Evolutionary conservation across 768 basidiomycete species (phyloP).

Genomic region (Rhizopogon vulgaris): DNA sequence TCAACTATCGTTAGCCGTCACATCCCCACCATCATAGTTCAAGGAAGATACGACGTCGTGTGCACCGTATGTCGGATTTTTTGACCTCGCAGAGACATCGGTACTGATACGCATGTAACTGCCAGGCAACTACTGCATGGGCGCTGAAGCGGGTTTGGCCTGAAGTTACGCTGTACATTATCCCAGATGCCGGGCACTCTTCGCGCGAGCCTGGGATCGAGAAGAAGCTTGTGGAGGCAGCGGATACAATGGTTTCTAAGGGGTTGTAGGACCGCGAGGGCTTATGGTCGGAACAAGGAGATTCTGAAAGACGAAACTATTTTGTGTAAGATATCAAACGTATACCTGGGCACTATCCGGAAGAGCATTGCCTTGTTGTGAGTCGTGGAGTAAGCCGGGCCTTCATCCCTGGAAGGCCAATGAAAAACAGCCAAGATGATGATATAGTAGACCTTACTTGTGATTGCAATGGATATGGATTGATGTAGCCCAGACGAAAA

Average conservation of each 20-base stretch:
- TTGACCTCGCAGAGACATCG: not conserved
- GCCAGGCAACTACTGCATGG: slow-evolving; percentile 72
- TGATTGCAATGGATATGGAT: too few relatives aligned
- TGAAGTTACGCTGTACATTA: slow-evolving; percentile 66
- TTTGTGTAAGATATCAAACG: not conserved
- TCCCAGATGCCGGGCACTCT: slow-evolving; percentile 86
- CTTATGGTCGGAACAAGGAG: not conserved
- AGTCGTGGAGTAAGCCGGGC: too few relatives aligned
- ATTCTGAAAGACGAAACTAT: not conserved
- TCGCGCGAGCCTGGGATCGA: slow-evolving; percentile 67
- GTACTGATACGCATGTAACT: not conserved
- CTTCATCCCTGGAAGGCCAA: too few relatives aligned
- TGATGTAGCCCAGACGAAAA: not conserved
- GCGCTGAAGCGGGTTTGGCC: slow-evolving; percentile 80
- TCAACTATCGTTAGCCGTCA: slow-evolving; percentile 53
- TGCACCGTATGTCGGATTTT: slow-evolving; percentile 56
- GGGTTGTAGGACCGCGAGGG: not conserved
- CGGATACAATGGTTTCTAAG: slow-evolving; percentile 11
- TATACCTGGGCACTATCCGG: not conserved
- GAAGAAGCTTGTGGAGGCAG: slow-evolving; percentile 62
- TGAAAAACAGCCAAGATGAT: too few relatives aligned
- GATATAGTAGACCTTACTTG: too few relatives aligned
- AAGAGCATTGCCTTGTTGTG: too few relatives aligned
- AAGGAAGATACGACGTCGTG: slow-evolving; percentile 86
- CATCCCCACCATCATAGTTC: slow-evolving; percentile 77